phyloP scores from a whole-genome alignment of 2,329 filamentous ascomycete species.

The Alternaria tenuissima region DNA sequence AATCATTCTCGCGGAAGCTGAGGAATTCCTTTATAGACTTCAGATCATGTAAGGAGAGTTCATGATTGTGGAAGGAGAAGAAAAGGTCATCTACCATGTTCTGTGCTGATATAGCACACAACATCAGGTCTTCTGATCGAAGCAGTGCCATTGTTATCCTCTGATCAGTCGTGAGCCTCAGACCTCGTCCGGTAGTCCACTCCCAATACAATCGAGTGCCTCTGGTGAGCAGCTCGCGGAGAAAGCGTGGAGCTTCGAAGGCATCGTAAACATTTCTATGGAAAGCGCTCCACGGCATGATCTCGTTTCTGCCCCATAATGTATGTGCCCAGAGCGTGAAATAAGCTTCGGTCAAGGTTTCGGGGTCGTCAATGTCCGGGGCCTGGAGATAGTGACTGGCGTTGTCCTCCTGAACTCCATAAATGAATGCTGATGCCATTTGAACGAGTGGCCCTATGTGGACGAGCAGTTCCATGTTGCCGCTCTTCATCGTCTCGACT shows the following conservation, averaged over 20 bases:
- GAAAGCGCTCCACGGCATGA: background rate
- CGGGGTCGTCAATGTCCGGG: background rate
- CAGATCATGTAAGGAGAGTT: background rate
- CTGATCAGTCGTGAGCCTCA: background rate
- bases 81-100: background rate
- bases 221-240: background rate
- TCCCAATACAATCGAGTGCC: background rate
- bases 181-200: background rate
- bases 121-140: background rate
- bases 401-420: background rate
- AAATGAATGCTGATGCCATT: background rate
- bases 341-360: background rate
- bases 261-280: background rate
- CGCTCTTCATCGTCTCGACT: background rate
- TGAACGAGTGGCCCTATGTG: background rate
- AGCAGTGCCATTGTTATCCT: background rate
- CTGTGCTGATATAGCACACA: background rate
- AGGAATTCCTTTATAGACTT: background rate
- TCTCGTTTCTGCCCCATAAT: background rate
- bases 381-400: background rate
- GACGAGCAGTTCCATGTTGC: background rate
- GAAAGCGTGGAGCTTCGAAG: background rate
- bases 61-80: background rate
- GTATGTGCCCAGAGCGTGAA: conserved; percentile 3
- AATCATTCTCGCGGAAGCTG: background rate